Conservation (phyloP, 805 yeast species). For the Metschnikowia colocasiae region DNA sequence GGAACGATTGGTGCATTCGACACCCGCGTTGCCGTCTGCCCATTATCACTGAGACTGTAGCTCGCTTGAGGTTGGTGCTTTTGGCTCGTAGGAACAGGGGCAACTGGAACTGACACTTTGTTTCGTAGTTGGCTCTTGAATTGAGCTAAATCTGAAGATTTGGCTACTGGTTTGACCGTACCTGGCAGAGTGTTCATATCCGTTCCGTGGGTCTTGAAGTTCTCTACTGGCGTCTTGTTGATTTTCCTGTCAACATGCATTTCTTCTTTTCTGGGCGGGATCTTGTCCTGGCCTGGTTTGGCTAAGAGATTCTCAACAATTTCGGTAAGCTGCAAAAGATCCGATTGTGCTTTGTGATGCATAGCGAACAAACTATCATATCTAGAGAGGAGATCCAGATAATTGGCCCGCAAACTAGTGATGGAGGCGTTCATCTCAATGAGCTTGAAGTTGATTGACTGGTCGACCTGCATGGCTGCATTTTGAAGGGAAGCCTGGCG, state of each 20-base stretch:
- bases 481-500: constrained; percentile 19
- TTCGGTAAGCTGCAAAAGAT: constrained; percentile 51
- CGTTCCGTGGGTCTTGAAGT: constrained; percentile 8
- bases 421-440: constrained; percentile 39
- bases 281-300: constrained; percentile 1
- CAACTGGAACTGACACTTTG: constrained; percentile 2
- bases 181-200: constrained; percentile 15
- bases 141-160: constrained; percentile 6
- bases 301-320: constrained; percentile 30
- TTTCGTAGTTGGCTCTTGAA: constrained; percentile 13
- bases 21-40: constrained; percentile 7
- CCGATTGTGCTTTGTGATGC: constrained; percentile 47
- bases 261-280: constrained; percentile 5
- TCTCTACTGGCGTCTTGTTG: constrained; percentile 13
- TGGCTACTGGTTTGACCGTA: constrained; percentile 10
- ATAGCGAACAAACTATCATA: constrained; percentile 50
- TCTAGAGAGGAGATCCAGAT: constrained; percentile 39
- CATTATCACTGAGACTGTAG: constrained; percentile 14
- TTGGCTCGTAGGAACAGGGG: background rate
- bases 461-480: constrained; percentile 12
- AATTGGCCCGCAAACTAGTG: constrained; percentile 39
- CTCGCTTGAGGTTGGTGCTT: constrained; percentile 4
- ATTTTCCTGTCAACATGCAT: constrained; percentile 7
- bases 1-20: constrained; percentile 27
- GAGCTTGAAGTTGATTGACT: constrained; percentile 23